phyloP scores from a whole-genome alignment of 768 basidiomycete genomes.

The Termitomyces sp. region DNA sequence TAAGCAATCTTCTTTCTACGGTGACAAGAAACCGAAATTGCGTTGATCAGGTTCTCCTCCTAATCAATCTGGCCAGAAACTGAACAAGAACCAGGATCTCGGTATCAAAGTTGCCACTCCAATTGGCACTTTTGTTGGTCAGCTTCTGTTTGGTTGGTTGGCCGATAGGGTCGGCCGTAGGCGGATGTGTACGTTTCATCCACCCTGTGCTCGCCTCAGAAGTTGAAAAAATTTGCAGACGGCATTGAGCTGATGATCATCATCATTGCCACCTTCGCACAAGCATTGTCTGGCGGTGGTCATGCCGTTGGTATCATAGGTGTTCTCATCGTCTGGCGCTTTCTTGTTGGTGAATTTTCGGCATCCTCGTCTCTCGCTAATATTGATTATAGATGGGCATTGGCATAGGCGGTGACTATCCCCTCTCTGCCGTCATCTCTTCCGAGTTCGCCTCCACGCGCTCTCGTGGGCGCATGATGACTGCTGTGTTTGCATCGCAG shows the following conservation, averaged over 20 bases:
- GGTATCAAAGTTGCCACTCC: constrained; percentile 76
- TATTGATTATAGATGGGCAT: constrained; percentile 50
- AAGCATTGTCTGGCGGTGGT: constrained; percentile 66
- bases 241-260: constrained; percentile 77
- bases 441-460: constrained; percentile 82
- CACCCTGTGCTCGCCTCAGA: constrained; percentile 15
- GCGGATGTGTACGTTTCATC: constrained; percentile 59
- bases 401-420: constrained; percentile 94
- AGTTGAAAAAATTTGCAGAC: constrained; percentile 28
- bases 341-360: constrained; percentile 34
- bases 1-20: constrained; percentile 6
- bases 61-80: constrained; percentile 19
- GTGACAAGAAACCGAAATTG: not conserved
- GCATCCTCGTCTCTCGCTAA: not conserved
- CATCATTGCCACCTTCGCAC: constrained; percentile 72
- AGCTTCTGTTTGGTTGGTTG: constrained; percentile 75
- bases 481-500: constrained; percentile 79
- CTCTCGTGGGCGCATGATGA: constrained; percentile 82
- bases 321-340: constrained; percentile 78
- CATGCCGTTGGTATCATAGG: constrained; percentile 69
- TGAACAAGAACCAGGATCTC: constrained; percentile 63
- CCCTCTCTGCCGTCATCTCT: constrained; percentile 78
- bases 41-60: not conserved
- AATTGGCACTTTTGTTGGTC: constrained; percentile 71
- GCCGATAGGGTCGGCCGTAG: constrained; percentile 75